phyloP scores from a whole-genome alignment of 257 asterid genomes.

The Solanum bulbocastanum region DNA sequence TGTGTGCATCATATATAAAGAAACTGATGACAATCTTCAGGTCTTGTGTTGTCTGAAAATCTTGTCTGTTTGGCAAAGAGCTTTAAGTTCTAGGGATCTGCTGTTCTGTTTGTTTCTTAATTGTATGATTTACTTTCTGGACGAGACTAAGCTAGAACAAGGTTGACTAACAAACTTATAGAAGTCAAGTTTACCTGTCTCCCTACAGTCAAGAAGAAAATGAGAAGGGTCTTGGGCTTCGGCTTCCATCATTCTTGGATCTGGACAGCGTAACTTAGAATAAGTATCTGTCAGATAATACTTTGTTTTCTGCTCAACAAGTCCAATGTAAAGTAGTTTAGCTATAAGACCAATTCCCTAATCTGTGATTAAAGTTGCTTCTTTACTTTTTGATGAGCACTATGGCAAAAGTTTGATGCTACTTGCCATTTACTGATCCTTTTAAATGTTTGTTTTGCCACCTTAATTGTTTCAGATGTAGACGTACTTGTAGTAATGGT shows the following conservation, averaged over 20 bases:
- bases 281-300: background rate
- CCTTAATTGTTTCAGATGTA: conserved; percentile 42
- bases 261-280: background rate
- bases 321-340: background rate
- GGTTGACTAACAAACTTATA: background rate
- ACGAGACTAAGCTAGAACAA: background rate
- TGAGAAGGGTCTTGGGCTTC: background rate
- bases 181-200: background rate
- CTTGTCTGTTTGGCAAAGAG: background rate
- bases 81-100: background rate
- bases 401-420: background rate
- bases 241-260: background rate
- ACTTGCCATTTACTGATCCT: background rate
- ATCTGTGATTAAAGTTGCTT: background rate
- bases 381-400: background rate
- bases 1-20: background rate
- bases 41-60: background rate
- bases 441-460: conserved; percentile 10
- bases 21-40: background rate
- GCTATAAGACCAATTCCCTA: background rate
- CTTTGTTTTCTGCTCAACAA: background rate
- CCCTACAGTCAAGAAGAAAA: background rate
- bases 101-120: background rate
- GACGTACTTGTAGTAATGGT: conserved; percentile 85
- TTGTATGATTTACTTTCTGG: background rate